Conservation (phyloP, 345 rosid species). For the Salix arbutifolia region DNA sequence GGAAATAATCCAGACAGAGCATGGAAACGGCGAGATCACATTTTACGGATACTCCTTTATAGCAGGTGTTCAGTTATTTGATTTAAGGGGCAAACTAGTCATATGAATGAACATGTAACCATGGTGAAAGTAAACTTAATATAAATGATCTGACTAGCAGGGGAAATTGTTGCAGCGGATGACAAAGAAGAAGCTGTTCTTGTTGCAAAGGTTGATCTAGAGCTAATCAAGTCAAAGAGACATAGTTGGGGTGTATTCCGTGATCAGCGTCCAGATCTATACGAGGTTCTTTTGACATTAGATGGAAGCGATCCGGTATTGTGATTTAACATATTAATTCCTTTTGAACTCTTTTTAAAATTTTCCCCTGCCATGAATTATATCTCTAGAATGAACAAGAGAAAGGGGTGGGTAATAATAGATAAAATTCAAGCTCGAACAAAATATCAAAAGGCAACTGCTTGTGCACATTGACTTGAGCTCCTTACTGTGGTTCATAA, state of each 20-base stretch:
- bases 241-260: conserved; percentile 90
- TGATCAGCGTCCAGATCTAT: conserved; percentile 80
- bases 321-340: conserved; percentile 14
- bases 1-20: conserved; percentile 74
- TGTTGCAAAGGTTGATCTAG: conserved; percentile 75
- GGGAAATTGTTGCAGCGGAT: conserved; percentile 75
- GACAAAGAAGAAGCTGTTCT: conserved; percentile 77
- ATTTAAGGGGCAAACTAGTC: background rate
- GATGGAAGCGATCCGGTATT: conserved; percentile 53
- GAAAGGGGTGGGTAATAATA: background rate
- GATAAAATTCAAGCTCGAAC: background rate
- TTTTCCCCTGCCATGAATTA: background rate
- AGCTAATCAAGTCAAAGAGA: conserved; percentile 63
- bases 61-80: conserved; percentile 43
- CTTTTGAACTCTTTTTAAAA: background rate
- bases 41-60: conserved; percentile 86
- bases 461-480: background rate
- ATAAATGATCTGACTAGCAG: conserved; percentile 26
- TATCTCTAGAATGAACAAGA: background rate
- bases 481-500: background rate
- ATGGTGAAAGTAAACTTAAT: background rate
- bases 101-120: background rate
- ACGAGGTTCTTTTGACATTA: conserved; percentile 81
- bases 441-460: background rate
- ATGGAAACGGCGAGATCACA: conserved; percentile 72